Conservation (phyloP, 2,329 filamentous ascomycete genomes). For the Pezicula neosporulosa region DNA sequence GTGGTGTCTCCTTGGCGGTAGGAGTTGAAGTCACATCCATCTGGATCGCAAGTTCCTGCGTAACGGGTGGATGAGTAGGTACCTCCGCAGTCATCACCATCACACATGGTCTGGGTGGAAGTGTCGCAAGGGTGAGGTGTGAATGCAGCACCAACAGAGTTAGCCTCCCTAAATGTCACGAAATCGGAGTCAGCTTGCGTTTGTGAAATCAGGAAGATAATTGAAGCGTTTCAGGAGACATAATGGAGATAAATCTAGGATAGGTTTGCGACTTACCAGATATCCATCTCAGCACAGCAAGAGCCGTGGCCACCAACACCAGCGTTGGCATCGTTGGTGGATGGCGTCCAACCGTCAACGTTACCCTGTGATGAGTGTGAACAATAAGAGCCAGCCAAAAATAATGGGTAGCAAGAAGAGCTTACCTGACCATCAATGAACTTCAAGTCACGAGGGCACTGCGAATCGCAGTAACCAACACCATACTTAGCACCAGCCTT, state of each 20-base stretch:
- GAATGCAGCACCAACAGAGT: slow-evolving; percentile 50
- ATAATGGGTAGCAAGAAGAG: too few relatives aligned
- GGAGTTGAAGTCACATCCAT: slow-evolving; percentile 56
- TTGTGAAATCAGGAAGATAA: too few relatives aligned
- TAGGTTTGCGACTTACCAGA: slow-evolving; percentile 50
- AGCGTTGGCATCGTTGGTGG: slow-evolving; percentile 42
- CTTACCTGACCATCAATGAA: slow-evolving; percentile 48
- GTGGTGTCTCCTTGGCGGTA: slow-evolving; percentile 50
- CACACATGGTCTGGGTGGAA: slow-evolving; percentile 38
- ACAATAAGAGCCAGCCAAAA: not conserved
- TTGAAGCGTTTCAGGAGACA: too few relatives aligned
- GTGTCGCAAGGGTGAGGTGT: slow-evolving; percentile 53
- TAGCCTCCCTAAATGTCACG: slow-evolving; percentile 31
- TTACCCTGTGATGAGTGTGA: slow-evolving; percentile 40
- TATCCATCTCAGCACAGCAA: slow-evolving; percentile 64
- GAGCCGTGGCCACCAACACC: slow-evolving; percentile 49
- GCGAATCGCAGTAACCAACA: slow-evolving; percentile 61
- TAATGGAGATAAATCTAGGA: too few relatives aligned
- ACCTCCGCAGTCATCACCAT: slow-evolving; percentile 26
- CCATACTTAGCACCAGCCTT: slow-evolving; percentile 57
- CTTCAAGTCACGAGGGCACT: slow-evolving; percentile 50
- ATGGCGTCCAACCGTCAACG: slow-evolving; percentile 45
- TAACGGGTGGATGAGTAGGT: slow-evolving; percentile 39
- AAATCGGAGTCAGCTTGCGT: too few relatives aligned
- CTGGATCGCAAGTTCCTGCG: slow-evolving; percentile 39